Evolutionary conservation across 208 protist genomes (phyloP).

Genomic region (Leishmania guyanensis): DNA sequence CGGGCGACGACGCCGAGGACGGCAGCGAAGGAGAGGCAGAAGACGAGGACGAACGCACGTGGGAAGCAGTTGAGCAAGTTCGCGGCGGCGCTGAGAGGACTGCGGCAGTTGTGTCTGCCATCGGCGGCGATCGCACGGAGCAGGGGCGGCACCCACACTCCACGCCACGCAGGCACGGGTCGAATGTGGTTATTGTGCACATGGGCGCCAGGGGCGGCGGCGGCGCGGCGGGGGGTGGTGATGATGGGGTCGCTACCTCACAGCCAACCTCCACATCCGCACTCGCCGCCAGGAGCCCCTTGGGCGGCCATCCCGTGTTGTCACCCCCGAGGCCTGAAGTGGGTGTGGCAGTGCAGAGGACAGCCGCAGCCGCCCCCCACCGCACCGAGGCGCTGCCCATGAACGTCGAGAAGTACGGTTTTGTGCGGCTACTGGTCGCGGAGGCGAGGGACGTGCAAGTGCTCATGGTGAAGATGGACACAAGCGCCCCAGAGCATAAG

Average conservation of each 20-base stretch:
- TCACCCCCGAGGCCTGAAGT: background rate
- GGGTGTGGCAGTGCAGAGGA: background rate
- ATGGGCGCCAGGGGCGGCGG: constrained; percentile 4
- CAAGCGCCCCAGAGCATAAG: constrained; percentile 33
- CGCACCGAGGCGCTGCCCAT: constrained; percentile 41
- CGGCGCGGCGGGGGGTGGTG: background rate
- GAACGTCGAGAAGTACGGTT: constrained; percentile 86
- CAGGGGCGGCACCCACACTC: background rate
- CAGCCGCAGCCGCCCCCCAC: background rate
- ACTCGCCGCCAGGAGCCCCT: background rate
- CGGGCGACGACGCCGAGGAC: constrained; percentile 18
- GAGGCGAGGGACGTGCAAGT: constrained; percentile 76
- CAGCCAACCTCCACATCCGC: background rate
- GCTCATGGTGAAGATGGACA: constrained; percentile 68
- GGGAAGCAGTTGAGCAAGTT: background rate
- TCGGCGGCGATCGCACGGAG: background rate
- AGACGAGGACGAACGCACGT: background rate
- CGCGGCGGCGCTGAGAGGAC: background rate
- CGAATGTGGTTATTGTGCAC: constrained; percentile 12
- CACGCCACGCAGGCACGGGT: background rate
- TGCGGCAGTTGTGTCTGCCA: constrained; percentile 13
- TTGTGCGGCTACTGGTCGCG: constrained; percentile 50
- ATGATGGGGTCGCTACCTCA: background rate
- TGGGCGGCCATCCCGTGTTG: background rate
- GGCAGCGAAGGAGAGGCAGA: background rate